Base-by-base conservation (phyloP, 1,284 basidiomycete species). In the Trametes hirsuta region DNA sequence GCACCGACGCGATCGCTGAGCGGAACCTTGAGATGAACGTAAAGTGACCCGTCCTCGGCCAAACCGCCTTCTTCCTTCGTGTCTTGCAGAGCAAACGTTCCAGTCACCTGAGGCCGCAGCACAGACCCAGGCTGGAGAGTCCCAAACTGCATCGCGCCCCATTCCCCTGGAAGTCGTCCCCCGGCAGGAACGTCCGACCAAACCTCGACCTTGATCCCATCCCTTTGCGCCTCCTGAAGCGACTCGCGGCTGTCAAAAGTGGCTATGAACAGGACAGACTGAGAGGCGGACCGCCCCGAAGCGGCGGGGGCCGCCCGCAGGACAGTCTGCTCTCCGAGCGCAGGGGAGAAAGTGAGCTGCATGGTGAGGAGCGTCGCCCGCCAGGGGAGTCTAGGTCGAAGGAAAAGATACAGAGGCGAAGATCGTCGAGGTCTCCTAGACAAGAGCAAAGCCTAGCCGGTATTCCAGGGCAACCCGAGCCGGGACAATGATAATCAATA, bases 121-220 rank as follows among this genome's bases (percentile, higher is more conserved):
- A 22, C 49, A 15, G 45, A 45, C 25, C 53, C 59, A 6, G 58
- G 30, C 24, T 62, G 47, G 14, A 58, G 30, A 22, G 14, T 56
- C n/a, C 50, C 36, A 55, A 74, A 71, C 24, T 58, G 41, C 34
- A 69, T 36, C 3, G 71, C 66, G 47, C 67, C 65, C 72, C 72
- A 74, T 42, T 68, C 69, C 46, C 65, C 69, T 4, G 14, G 15
- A 10, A 49, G 47, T n/a, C 62, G 46, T 18, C 66, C 68, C 2
- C 48, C 59, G 12, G 65, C 59, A 14, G 71, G 69, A 6, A 74
- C 49, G 58, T 74, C 66, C 22, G 72, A 70, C 71, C 71, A 74
- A 51, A 74, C 65, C 57, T 74, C 72, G 58, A 74, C 63, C 35
- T 64, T 59, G 18, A 66, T 49, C 24, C 66, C 68, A 46, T 71